A percentile compares a stretch with the other conserved stretches of the same genome.
Conservation (phyloP, 139 green algal species). For the Spirogloea muscicola region DNA sequence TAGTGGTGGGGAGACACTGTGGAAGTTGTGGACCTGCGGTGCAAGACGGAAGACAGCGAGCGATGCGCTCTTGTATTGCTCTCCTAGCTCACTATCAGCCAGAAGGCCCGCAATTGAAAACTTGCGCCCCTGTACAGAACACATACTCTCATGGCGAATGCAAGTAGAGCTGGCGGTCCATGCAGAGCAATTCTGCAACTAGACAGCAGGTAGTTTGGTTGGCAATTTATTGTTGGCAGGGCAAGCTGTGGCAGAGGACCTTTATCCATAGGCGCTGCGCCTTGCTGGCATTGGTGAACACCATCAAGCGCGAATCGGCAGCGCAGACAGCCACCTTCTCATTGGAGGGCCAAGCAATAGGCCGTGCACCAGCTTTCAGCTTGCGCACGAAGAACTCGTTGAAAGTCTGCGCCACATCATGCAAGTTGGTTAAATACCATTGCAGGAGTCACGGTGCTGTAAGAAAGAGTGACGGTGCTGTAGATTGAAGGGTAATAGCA, state of each 20-base stretch:
- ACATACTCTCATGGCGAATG: not conserved
- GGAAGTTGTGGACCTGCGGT: not conserved
- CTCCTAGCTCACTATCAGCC: not conserved
- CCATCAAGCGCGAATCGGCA: not conserved
- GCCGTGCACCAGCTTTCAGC: not conserved
- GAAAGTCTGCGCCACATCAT: slow-evolving; percentile 23
- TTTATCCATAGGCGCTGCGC: slow-evolving; percentile 6
- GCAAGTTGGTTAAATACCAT: too few species aligned
- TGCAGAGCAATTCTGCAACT: not conserved
- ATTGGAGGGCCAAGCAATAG: not conserved
- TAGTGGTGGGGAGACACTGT: not conserved
- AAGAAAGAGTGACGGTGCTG: too few species aligned
- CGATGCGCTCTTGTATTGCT: not conserved
- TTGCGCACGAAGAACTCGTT: slow-evolving; percentile 11
- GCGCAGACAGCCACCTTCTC: slow-evolving; percentile 9
- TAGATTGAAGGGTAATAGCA: too few species aligned
- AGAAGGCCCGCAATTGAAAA: slow-evolving; percentile 11
- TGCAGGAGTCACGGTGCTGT: too few species aligned
- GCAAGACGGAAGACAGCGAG: slow-evolving; percentile 6
- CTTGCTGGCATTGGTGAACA: too few species aligned
- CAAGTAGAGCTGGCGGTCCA: not conserved
- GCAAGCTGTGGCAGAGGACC: too few species aligned
- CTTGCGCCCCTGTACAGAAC: slow-evolving; percentile 10
- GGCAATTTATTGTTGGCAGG: not conserved
- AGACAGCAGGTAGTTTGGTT: not conserved